phyloP scores from a whole-genome alignment of 352 stramenopile species.

The Pythium brassicae region DNA sequence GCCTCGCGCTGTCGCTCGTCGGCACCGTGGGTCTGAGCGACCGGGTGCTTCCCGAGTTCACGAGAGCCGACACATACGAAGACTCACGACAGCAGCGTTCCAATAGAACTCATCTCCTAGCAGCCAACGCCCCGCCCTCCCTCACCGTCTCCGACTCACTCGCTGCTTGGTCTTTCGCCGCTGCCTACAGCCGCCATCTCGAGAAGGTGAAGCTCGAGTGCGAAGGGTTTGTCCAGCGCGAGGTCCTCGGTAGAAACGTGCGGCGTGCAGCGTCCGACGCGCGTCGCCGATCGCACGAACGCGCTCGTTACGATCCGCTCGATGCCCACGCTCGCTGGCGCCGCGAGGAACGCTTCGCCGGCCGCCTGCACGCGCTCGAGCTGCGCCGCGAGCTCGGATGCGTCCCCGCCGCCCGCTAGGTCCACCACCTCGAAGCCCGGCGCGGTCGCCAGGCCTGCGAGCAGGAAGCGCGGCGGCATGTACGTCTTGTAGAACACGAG shows the following conservation, averaged over 20 bases:
- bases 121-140: no score
- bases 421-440: conserved; percentile 46
- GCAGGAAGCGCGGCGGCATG: conserved; percentile 77
- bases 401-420: conserved; percentile 30
- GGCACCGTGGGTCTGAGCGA: conserved; percentile 10
- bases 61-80: background rate
- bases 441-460: conserved; percentile 19
- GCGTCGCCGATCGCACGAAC: conserved; percentile 1
- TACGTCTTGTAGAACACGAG: conserved; percentile 76
- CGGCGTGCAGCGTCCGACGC: conserved; percentile 41
- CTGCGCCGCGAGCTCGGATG: background rate
- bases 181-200: background rate
- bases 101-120: background rate
- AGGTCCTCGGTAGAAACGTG: conserved; percentile 64
- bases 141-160: background rate
- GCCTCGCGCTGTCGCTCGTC: conserved; percentile 7
- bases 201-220: conserved; percentile 38
- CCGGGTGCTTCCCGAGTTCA: background rate
- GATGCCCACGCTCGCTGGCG: conserved; percentile 41
- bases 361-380: conserved; percentile 8
- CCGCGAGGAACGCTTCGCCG: conserved; percentile 27
- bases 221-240: conserved; percentile 32
- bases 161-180: background rate
- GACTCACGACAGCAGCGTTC: background rate
- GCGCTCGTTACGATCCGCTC: conserved; percentile 13